Percentiles rank a stretch among this genome's conserved stretches.
These are phyloP conservation scores for Setaria italica DNA, from an alignment of 202 grass and related monocot species.

Conservation along the genomic window DNA sequence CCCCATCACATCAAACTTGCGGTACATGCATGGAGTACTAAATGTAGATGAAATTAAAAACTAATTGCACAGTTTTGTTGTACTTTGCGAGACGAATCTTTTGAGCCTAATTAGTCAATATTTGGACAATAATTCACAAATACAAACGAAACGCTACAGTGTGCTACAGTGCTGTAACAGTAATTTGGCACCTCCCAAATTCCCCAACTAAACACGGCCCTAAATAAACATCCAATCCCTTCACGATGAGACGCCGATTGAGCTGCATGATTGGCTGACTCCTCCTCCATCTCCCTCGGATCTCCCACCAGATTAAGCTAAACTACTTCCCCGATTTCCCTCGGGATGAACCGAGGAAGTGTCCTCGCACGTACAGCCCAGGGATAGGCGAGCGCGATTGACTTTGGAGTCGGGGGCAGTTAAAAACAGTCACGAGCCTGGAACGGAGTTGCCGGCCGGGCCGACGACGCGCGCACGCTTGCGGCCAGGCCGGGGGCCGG, in stretches of 20 bases:
- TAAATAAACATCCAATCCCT: not conserved
- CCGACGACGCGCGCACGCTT: not conserved
- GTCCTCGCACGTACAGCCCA: not conserved
- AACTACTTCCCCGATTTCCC: conserved; percentile 4
- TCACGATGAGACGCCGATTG: not conserved
- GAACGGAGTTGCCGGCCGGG: not conserved
- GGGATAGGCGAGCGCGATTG: conserved; percentile 22
- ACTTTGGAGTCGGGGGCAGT: conserved; percentile 16
- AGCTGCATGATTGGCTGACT: not conserved
- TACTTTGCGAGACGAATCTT: too few relatives aligned
- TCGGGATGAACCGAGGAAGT: conserved; percentile 30
- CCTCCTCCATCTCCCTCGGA: conserved; percentile 24
- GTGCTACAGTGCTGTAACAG: too few relatives aligned
- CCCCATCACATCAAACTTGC: too few relatives aligned
- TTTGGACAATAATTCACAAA: too few relatives aligned
- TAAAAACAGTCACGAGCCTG: not conserved
- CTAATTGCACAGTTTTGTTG: too few relatives aligned
- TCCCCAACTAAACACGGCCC: too few relatives aligned
- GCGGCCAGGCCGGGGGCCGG: not conserved
- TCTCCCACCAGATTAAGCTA: conserved; percentile 7
- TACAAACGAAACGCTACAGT: too few relatives aligned
- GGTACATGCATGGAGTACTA: too few relatives aligned
- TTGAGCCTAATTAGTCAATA: too few relatives aligned
- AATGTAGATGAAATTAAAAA: too few relatives aligned
- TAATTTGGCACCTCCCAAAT: too few relatives aligned